Evolutionary conservation across 179 eudicot genomes (phyloP).

Genomic region (Gypsophila paniculata): DNA sequence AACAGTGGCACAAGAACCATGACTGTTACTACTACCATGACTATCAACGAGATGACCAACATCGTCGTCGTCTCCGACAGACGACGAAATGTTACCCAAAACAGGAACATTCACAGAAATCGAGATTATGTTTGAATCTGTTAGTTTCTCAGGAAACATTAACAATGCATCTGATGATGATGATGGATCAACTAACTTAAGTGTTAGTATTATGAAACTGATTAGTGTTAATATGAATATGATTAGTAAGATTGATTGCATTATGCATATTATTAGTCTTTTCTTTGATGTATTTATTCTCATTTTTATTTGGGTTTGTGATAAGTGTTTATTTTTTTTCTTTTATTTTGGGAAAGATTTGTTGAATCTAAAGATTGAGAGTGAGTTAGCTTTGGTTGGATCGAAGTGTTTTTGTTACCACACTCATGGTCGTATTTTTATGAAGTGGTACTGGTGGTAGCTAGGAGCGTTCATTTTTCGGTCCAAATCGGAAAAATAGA

Average conservation of each 20-base stretch:
- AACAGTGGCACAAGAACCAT: slow-evolving; percentile 46
- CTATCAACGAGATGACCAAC: no score
- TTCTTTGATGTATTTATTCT: slow-evolving; percentile 20
- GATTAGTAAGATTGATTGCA: slow-evolving; percentile 26
- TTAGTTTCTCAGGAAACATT: slow-evolving; percentile 12
- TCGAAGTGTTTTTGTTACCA: no score
- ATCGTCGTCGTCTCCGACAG: no score
- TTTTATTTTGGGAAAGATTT: background rate
- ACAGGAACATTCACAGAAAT: slow-evolving; percentile 26
- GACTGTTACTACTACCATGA: no score
- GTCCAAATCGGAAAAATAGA: no score
- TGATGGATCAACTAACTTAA: slow-evolving; percentile 32
- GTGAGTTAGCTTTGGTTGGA: no score
- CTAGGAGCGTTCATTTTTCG: no score
- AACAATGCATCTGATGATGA: slow-evolving; percentile 24
- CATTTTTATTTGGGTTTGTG: slow-evolving; percentile 10
- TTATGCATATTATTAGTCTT: slow-evolving; percentile 20
- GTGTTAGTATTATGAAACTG: slow-evolving; percentile 29
- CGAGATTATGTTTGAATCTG: slow-evolving; percentile 26
- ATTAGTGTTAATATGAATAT: slow-evolving; percentile 21
- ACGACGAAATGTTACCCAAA: no score
- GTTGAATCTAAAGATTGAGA: background rate
- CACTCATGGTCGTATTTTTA: no score
- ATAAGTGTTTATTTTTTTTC: no score
- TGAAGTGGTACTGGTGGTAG: no score